Conservation (phyloP, 345 rosid genomes). For the Aethionema arabicum region DNA sequence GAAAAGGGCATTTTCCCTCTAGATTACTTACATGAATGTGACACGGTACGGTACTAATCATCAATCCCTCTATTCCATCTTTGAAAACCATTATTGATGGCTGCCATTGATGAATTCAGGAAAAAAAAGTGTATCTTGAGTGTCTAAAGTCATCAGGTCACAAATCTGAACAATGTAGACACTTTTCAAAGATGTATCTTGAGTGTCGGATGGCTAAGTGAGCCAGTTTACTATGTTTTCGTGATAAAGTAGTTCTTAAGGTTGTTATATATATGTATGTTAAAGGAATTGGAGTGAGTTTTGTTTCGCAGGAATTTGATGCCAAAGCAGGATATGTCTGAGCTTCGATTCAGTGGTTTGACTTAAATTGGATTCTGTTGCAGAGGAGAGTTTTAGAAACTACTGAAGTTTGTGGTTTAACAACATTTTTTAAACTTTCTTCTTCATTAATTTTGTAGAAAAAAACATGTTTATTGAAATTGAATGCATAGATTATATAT, state of each 20-base stretch:
- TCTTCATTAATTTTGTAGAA: too few species aligned
- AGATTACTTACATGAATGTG: constrained; percentile 88
- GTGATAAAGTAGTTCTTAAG: background rate
- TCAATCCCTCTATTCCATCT: too few species aligned
- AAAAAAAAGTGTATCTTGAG: constrained; percentile 81
- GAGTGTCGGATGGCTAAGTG: constrained; percentile 93
- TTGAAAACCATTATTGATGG: background rate
- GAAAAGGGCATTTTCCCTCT: constrained; percentile 93
- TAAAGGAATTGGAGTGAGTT: background rate
- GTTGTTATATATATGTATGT: background rate
- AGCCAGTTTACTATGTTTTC: constrained; percentile 21
- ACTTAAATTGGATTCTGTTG: constrained; percentile 35
- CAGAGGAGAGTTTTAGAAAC: constrained; percentile 17
- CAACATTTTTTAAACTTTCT: too few species aligned
- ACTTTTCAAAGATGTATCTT: constrained; percentile 73
- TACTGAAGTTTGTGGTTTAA: constrained; percentile 13
- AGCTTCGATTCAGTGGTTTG: constrained; percentile 71
- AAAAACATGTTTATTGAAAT: too few species aligned
- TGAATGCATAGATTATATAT: too few species aligned
- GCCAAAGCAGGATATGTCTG: constrained; percentile 87
- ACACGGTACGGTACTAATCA: constrained; percentile 49
- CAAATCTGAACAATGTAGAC: constrained; percentile 73
- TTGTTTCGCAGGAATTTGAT: constrained; percentile 69
- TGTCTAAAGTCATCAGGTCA: constrained; percentile 82
- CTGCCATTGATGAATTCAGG: constrained; percentile 44